phyloP scores from a whole-genome alignment of 1,139 yeast species.

The Scheffersomyces lignicola region DNA sequence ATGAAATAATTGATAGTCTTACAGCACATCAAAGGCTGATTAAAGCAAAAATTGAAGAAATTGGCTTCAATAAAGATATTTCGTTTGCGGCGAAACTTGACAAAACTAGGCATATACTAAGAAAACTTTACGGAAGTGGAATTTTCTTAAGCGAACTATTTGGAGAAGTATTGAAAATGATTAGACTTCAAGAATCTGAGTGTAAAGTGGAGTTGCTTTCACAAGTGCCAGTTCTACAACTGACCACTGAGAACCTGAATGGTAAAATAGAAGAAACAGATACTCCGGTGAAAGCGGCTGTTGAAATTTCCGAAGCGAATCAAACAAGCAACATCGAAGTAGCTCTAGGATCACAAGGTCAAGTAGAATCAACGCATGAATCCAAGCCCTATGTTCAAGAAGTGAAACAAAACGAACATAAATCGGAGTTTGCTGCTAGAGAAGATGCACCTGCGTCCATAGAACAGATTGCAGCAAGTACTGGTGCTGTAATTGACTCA shows the following conservation, averaged over 20 bases:
- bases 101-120: constrained; percentile 24
- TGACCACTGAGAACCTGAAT: neutral
- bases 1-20: constrained; percentile 17
- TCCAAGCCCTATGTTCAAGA: too few species aligned
- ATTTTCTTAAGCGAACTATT: constrained; percentile 26
- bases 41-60: constrained; percentile 13
- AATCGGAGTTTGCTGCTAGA: too few species aligned
- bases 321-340: too few species aligned
- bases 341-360: too few species aligned
- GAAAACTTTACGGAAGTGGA: constrained; percentile 39
- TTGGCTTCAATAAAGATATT: constrained; percentile 9
- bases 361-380: too few species aligned
- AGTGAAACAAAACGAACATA: too few species aligned
- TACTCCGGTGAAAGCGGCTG: constrained; percentile 3
- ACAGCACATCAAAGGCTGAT: constrained; percentile 12
- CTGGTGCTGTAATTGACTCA: too few species aligned
- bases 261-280: constrained; percentile 2
- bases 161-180: constrained; percentile 18
- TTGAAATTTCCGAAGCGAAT: constrained; percentile 3
- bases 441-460: too few species aligned
- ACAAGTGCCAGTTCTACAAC: too few species aligned
- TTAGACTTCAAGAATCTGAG: too few species aligned
- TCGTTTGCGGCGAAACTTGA: constrained; percentile 21
- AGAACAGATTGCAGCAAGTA: too few species aligned
- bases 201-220: too few species aligned